Evolutionary conservation across 495 filamentous ascomycete species (phyloP).

Genomic region (Entonaema liquescens): DNA sequence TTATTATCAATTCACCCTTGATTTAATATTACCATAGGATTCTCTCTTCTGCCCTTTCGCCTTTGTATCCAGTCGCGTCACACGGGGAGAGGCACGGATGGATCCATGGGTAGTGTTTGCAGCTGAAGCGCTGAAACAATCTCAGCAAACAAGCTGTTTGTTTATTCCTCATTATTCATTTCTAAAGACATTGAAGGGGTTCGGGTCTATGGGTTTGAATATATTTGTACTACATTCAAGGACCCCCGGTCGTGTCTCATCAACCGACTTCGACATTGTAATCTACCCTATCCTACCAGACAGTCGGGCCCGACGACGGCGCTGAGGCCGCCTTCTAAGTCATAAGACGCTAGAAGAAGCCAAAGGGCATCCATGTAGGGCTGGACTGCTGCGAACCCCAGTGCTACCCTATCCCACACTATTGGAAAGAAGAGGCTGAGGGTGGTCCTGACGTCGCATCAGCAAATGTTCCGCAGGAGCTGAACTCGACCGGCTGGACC

Average conservation of each 20-base stretch:
- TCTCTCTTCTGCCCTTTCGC: background rate
- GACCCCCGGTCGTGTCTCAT: slow-evolving; percentile 29
- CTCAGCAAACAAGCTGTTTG: slow-evolving; percentile 30
- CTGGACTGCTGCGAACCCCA: slow-evolving; percentile 31
- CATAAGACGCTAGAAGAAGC: slow-evolving; percentile 2
- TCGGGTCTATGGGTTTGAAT: slow-evolving; percentile 20
- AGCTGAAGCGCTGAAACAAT: slow-evolving; percentile 37
- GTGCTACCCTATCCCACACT: slow-evolving; percentile 36
- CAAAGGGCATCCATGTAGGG: slow-evolving; percentile 29
- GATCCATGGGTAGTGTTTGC: slow-evolving; percentile 34
- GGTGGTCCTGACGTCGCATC: slow-evolving; percentile 32
- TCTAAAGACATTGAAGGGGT: slow-evolving; percentile 37
- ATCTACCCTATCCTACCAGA: slow-evolving; percentile 28
- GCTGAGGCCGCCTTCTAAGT: slow-evolving; percentile 23
- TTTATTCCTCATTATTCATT: slow-evolving; percentile 34
- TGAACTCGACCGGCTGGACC: slow-evolving; percentile 19
- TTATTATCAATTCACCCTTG: slow-evolving; percentile 13
- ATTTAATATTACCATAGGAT: slow-evolving; percentile 7
- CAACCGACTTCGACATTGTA: slow-evolving; percentile 27
- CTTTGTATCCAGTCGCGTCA: slow-evolving; percentile 15
- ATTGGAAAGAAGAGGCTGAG: slow-evolving; percentile 42
- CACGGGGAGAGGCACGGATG: slow-evolving; percentile 31
- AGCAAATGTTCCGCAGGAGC: slow-evolving; percentile 22
- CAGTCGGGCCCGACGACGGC: slow-evolving; percentile 16
- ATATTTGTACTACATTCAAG: slow-evolving; percentile 36